These are phyloP conservation scores for Trichoderma sp. DNA, from an alignment of 2,329 filamentous ascomycete genomes.

Conservation along the genomic window DNA sequence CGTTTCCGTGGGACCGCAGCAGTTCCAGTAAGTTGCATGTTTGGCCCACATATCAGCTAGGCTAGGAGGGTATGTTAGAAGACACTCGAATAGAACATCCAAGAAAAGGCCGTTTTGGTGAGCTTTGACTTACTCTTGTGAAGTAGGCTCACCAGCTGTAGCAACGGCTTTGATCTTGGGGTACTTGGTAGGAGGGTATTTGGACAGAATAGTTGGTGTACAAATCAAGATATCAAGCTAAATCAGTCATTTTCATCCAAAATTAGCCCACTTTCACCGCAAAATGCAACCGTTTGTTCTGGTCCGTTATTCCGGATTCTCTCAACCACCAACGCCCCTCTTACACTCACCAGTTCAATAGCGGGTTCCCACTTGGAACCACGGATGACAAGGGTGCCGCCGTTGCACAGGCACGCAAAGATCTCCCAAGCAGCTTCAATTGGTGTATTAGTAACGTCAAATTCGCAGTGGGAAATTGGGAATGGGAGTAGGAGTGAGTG, in stretches of 20 bases:
- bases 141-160: constrained; percentile 54
- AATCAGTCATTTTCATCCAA: neutral
- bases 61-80: constrained; percentile 4
- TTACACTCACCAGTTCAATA: constrained; percentile 41
- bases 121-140: constrained; percentile 37
- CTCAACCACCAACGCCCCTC: neutral
- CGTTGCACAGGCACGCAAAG: constrained; percentile 55
- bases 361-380: constrained; percentile 48
- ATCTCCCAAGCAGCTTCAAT: constrained; percentile 57
- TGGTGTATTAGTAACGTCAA: constrained; percentile 17
- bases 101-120: neutral
- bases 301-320: neutral
- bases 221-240: constrained; percentile 53
- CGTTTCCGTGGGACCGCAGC: constrained; percentile 58
- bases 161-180: constrained; percentile 52
- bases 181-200: constrained; percentile 45
- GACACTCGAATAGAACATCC: neutral
- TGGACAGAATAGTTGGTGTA: constrained; percentile 53
- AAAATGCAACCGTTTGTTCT: neutral
- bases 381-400: constrained; percentile 53
- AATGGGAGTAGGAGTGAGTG: constrained; percentile 7
- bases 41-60: constrained; percentile 56
- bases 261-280: neutral
- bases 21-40: constrained; percentile 50
- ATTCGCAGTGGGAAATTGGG: constrained; percentile 15